Evolutionary conservation across 345 rosid genomes (phyloP), one percentile per base, ranked within the genome.

Genomic region (Linum trigynum): DNA sequence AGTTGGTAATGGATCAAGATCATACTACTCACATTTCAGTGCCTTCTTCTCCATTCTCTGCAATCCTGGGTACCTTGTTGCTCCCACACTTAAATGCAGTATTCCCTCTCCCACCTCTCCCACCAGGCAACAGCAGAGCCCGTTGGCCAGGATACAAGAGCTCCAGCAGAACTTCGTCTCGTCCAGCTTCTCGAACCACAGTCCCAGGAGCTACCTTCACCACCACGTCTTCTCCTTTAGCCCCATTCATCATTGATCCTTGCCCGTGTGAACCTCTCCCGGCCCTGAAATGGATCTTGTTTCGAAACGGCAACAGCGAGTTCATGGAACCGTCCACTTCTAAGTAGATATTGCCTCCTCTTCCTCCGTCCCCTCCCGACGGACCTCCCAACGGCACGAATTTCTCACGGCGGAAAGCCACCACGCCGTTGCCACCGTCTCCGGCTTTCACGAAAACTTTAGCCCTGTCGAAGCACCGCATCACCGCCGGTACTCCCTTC

Each of bases 1-100:
- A 23, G 1, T 0, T 1, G 1, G 32, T 23, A 23, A 0, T 23
- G 32, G 32, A 23, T 23, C 32, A 23, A 23, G 32, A 23, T 23
- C 32, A 23, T 23, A 66, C 60, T 45, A 79, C 98, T 84, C 78
- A 90, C 98, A 90, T 82, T 85, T 92, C 95, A n/a, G 85, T 74
- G 72, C 98, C 98, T 69, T 81, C 91, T 84, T 92, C 98, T 14
- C 97, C 97, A 70, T 88, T 92, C 79, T 92, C 98, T 11, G 96
- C 97, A 67, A 90, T 90, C 81, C 86, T 79, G 0, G 97, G 98
- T 39, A 77, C 97, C 75, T 86, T 88, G 75, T 92, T 90, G 61
- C 72, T 75, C 57, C 96, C 96, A 0, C 86, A 77, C 76, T 88
- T 92, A 69, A 90, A 92, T 1, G 98, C 85, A 16, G 92, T 89